phyloP scores from a whole-genome alignment of 495 filamentous ascomycete species.

The Penicillium mononematosum region DNA sequence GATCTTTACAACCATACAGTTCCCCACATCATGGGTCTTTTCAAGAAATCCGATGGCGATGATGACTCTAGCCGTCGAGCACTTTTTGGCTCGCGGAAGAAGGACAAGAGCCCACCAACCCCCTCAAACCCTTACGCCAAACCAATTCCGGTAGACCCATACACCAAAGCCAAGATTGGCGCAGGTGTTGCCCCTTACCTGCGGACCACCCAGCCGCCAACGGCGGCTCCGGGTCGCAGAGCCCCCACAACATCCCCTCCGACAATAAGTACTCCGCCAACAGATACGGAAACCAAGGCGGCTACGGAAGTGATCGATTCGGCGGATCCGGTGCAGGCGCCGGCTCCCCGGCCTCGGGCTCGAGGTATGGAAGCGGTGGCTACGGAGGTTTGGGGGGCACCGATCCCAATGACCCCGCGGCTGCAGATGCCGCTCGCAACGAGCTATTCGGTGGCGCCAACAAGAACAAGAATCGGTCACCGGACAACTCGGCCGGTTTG shows the following conservation, averaged over 20 bases:
- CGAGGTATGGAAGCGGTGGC: slow-evolving; percentile 61
- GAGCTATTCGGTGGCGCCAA: slow-evolving; percentile 65
- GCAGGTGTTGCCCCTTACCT: slow-evolving; percentile 43
- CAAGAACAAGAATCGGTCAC: slow-evolving; percentile 38
- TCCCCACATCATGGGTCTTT: slow-evolving; percentile 54
- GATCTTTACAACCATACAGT: slow-evolving; percentile 12
- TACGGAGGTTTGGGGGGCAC: slow-evolving; percentile 67
- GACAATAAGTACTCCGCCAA: slow-evolving; percentile 55
- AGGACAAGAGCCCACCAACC: slow-evolving; percentile 58
- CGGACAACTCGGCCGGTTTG: slow-evolving; percentile 42
- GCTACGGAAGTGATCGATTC: slow-evolving; percentile 66
- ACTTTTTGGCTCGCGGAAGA: slow-evolving; percentile 58
- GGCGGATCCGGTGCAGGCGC: slow-evolving; percentile 36
- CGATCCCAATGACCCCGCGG: slow-evolving; percentile 53
- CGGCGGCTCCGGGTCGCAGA: slow-evolving; percentile 24
- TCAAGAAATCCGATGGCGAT: slow-evolving; percentile 64
- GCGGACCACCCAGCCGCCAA: slow-evolving; percentile 36
- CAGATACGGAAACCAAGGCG: slow-evolving; percentile 59
- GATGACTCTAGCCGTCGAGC: slow-evolving; percentile 59
- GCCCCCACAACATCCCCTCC: slow-evolving; percentile 38
- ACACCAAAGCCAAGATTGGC: slow-evolving; percentile 58
- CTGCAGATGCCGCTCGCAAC: slow-evolving; percentile 55
- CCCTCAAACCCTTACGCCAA: slow-evolving; percentile 67
- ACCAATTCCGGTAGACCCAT: slow-evolving; percentile 57
- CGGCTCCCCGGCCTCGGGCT: slow-evolving; percentile 29